Evolutionary conservation across 129 eudicot species (phyloP), one percentile per base, ranked within the genome.

Genomic region (Oenanthe sinensis): DNA sequence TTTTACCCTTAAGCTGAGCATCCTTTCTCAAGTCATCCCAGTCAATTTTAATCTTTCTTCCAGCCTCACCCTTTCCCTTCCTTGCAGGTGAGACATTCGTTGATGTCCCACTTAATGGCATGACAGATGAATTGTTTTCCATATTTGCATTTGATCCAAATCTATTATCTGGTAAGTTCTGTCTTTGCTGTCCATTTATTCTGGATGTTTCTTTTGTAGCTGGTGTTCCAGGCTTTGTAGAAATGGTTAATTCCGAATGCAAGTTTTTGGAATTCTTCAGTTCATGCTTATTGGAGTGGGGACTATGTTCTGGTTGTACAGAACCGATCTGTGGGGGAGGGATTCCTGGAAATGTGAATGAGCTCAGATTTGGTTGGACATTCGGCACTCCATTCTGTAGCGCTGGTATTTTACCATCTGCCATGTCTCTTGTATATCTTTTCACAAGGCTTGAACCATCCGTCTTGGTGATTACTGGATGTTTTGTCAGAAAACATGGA

Each of bases 11-110:
- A 10, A 74, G 44, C 33, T 86, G 79, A 19, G 79, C 99, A 45
- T 92, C 84, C 79, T 78, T 84, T 73, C 99, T 80, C 79, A 96
- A 84, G 78, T 85, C 85, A 82, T 96, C 99, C 99, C 99, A 96
- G 75, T 96, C 89, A 85, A 89, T 81, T 37, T 85, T 79, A 45
- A 84, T 78, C 60, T 75, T 83, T 54, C 85, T 90, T 63, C 84
- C 97, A 58, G 82, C 87, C 82, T 84, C 92, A 43, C 71, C 75
- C 69, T 81, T 87, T 44, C 82, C 86, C 81, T 91, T 96, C 87
- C 80, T 82, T 65, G 77, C 87, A 47, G 86, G 89, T n/a, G 85
- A 24, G 47, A 47, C 48, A 47, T 77, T 79, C 49, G 75, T 50
- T 47, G 65, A 37, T 10, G 78, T 46, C 62, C 76, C 82, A 52